Evolutionary conservation across 75 land plant genomes (phyloP).

Genomic region (Pinus taeda): DNA sequence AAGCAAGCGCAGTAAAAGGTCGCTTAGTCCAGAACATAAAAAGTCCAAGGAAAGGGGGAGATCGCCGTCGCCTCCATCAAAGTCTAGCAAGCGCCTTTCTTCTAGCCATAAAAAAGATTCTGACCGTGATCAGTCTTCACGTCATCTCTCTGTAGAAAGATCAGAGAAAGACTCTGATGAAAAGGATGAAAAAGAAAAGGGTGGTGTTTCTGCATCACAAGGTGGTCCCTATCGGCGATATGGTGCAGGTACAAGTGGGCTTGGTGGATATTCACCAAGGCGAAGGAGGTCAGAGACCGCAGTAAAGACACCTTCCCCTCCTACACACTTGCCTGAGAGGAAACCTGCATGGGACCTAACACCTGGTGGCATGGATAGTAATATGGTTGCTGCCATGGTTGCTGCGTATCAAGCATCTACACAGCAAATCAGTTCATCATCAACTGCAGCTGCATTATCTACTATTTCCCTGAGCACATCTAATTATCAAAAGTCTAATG

Average conservation of each 20-base stretch:
- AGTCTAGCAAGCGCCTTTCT: constrained; percentile 21
- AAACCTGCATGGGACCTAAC: constrained; percentile 77
- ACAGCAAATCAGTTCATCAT: constrained; percentile 21
- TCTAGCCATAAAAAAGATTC: constrained; percentile 26
- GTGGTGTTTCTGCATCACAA: constrained; percentile 13
- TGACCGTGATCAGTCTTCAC: constrained; percentile 13
- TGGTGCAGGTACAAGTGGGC: constrained; percentile 58
- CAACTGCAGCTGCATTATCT: constrained; percentile 20
- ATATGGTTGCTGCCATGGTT: constrained; percentile 29
- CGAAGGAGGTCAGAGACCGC: constrained; percentile 77
- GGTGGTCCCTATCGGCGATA: constrained; percentile 36
- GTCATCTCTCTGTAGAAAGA: constrained; percentile 19
- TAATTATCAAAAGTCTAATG: constrained; percentile 3
- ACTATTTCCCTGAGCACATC: constrained; percentile 17
- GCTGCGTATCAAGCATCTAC: constrained; percentile 25
- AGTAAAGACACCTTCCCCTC: constrained; percentile 74
- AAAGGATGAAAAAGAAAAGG: constrained; percentile 15
- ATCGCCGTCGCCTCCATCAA: constrained; percentile 39
- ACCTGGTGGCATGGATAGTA: constrained; percentile 40
- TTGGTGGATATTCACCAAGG: constrained; percentile 97
- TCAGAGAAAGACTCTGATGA: constrained; percentile 30
- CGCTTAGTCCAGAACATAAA: constrained; percentile 46
- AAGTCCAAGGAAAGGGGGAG: constrained; percentile 25
- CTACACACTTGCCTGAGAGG: constrained; percentile 63
- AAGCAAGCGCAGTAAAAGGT: constrained; percentile 40